Conservation (phyloP, 176 grass and related monocot species). For the Eremochloa ophiuroides region DNA sequence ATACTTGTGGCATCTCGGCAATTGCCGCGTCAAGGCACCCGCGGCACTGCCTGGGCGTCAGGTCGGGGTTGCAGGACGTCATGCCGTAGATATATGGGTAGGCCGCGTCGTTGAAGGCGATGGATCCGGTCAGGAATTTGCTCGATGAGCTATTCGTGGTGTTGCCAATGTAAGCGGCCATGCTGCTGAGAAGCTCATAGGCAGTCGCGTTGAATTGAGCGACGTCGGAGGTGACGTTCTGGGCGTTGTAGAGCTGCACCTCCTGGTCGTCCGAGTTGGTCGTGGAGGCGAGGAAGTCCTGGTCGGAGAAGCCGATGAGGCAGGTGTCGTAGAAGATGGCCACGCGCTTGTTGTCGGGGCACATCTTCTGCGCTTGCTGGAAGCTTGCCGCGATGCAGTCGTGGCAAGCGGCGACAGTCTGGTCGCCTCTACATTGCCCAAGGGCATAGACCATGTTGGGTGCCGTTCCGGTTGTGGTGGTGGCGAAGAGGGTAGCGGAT, state of each 20-base stretch:
- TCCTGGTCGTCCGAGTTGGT: too few species aligned
- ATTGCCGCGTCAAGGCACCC: slow-evolving; percentile 6
- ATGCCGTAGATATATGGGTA: slow-evolving; percentile 3
- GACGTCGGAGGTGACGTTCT: slow-evolving; percentile 11
- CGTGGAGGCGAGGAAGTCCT: too few species aligned
- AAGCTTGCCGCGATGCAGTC: background rate
- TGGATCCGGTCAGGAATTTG: too few species aligned
- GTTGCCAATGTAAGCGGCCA: background rate
- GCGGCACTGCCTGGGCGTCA: slow-evolving; percentile 19
- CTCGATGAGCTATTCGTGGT: background rate
- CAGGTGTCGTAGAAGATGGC: slow-evolving; percentile 33
- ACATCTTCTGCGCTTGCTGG: background rate
- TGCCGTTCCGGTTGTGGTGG: background rate
- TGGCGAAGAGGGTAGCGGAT: background rate
- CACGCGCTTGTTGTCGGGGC: background rate
- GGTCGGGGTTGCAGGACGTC: slow-evolving; percentile 41
- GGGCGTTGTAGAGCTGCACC: background rate
- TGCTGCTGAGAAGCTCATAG: slow-evolving; percentile 1
- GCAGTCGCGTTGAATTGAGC: background rate
- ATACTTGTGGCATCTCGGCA: too few species aligned
- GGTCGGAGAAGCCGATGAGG: slow-evolving; percentile 23
- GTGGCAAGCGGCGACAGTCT: background rate
- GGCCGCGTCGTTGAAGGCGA: too few species aligned
- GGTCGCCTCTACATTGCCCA: background rate
- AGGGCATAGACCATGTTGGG: background rate